Evolutionary conservation across 306 rosid species (phyloP).

Genomic region (Trifolium pratense): DNA sequence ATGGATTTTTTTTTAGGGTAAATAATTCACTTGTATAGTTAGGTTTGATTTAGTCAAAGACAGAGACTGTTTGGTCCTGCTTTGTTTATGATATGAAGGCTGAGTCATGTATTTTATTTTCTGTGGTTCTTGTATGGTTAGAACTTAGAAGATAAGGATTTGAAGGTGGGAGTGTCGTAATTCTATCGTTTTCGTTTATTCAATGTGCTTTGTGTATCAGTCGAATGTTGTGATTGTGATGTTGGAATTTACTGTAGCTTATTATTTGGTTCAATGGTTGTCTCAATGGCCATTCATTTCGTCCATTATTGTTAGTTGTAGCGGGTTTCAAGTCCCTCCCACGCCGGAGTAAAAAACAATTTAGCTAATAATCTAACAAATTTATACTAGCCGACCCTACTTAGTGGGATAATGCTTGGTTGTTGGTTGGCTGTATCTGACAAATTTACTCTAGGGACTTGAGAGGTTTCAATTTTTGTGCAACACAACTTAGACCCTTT

Average conservation of each 20-base stretch:
- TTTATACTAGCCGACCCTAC: not conserved
- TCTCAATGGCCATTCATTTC: no score
- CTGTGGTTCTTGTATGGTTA: slow-evolving; percentile 9
- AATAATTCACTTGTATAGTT: slow-evolving; percentile 12
- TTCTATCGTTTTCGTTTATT: slow-evolving; percentile 26
- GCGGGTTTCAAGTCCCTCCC: no score
- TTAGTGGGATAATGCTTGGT: no score
- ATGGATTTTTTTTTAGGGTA: slow-evolving; percentile 18
- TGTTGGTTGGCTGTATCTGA: not conserved
- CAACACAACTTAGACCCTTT: not conserved
- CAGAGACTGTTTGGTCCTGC: not conserved
- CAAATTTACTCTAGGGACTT: not conserved
- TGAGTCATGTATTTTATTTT: slow-evolving; percentile 16
- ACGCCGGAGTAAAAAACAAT: not conserved
- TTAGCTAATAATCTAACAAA: not conserved
- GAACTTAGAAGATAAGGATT: slow-evolving; percentile 8
- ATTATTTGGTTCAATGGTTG: not conserved
- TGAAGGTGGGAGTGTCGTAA: slow-evolving; percentile 7
- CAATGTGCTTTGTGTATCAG: not conserved
- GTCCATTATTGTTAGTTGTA: no score
- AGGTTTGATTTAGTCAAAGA: slow-evolving; percentile 31
- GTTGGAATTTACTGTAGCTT: slow-evolving; percentile 16
- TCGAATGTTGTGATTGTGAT: slow-evolving; percentile 11
- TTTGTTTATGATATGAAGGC: not conserved
- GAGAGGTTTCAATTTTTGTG: not conserved